Conservation (phyloP, 306 rosid species). For the Psophocarpus tetragonolobus region DNA sequence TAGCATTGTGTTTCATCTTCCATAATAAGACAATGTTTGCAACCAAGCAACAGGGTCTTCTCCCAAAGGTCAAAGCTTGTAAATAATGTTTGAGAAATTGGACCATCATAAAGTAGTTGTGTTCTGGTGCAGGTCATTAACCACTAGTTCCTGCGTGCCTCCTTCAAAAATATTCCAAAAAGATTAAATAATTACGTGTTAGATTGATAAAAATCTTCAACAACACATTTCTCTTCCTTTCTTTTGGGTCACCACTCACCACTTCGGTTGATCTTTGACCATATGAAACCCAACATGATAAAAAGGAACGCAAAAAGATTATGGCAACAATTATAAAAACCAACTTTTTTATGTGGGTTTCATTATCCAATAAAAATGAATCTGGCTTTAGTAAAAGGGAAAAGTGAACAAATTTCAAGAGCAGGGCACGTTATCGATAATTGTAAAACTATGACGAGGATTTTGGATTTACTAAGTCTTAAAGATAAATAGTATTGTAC, state of each 20-base stretch:
- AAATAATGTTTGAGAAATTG: not conserved
- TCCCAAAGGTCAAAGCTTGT: not conserved
- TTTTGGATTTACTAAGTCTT: not conserved
- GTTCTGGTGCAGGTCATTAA: conserved; percentile 9
- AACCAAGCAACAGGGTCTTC: not conserved
- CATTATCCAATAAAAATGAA: not conserved
- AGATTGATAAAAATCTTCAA: conserved; percentile 19
- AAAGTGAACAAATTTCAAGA: conserved; percentile 3
- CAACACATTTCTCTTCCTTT: not conserved
- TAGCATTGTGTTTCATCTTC: conserved; percentile 15
- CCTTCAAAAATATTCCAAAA: conserved; percentile 24
- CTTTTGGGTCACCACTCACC: conserved; percentile 17
- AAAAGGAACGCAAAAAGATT: conserved; percentile 20
- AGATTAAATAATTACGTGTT: not conserved
- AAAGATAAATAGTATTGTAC: not conserved
- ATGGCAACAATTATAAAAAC: conserved; percentile 22
- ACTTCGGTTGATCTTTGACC: conserved; percentile 9
- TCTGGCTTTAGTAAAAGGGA: not conserved
- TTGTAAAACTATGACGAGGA: not conserved
- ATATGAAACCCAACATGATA: conserved; percentile 18
- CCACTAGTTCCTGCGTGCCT: not conserved
- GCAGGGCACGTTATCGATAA: not conserved
- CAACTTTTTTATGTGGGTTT: conserved; percentile 21
- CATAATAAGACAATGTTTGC: conserved; percentile 23
- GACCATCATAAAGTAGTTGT: conserved; percentile 34